phyloP scores from a whole-genome alignment of 768 basidiomycete species.

The Cystobasidium tubakii region DNA sequence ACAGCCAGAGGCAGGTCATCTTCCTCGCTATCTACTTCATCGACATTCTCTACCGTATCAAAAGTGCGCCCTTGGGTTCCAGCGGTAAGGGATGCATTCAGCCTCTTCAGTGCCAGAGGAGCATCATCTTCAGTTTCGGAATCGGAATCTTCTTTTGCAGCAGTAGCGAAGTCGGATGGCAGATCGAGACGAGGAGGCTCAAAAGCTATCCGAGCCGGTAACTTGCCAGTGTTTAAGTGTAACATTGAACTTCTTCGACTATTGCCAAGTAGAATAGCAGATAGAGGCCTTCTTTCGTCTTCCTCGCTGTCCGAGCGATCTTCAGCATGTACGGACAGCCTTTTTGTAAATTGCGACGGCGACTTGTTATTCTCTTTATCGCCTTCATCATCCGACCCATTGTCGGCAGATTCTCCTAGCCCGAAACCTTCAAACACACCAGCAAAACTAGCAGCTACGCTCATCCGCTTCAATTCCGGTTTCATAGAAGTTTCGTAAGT shows the following conservation, averaged over 20 bases:
- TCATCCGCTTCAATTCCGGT: neutral
- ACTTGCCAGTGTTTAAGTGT: neutral
- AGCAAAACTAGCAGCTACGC: conserved; percentile 11
- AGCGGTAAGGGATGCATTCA: neutral
- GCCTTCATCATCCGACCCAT: neutral
- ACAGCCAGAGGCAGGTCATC: conserved; percentile 6
- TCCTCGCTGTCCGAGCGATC: neutral
- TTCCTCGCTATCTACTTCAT: conserved; percentile 6
- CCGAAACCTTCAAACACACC: conserved; percentile 27
- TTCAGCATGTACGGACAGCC: neutral
- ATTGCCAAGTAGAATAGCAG: neutral
- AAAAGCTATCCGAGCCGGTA: neutral
- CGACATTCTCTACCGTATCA: neutral
- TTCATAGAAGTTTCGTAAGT: neutral
- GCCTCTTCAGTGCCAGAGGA: neutral
- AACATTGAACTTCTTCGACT: neutral
- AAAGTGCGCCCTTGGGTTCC: neutral
- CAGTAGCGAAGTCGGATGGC: neutral
- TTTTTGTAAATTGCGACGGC: neutral
- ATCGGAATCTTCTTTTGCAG: neutral
- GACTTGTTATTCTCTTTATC: neutral
- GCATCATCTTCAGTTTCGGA: neutral
- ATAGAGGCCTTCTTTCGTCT: neutral
- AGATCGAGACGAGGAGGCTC: conserved; percentile 14
- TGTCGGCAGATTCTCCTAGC: neutral